Base-by-base conservation (phyloP, 2,329 filamentous ascomycete genomes). In the Cercospora sp. region DNA sequence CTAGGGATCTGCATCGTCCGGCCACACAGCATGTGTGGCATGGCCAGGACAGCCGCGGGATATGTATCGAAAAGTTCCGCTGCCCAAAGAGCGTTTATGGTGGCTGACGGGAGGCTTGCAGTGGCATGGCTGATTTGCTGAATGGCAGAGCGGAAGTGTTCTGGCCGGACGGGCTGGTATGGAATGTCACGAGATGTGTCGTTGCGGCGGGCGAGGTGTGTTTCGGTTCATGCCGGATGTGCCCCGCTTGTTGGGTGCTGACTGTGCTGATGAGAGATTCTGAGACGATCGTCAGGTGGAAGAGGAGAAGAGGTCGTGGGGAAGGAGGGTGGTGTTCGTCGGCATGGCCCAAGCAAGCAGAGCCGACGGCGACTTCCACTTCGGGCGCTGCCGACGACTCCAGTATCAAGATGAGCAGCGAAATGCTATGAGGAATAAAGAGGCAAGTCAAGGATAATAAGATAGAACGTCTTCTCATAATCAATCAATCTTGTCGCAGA, bases 191-290 rank as follows among this genome's bases (percentile, higher is more conserved):
- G 30, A 18, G n/a, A 16, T 30, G 53, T 31, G 23, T 26, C 48
- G 48, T 23, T 28, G 23, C 48, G 48, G 23, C 48, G 18, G 18
- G 23, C 48, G 48, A 20, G 10, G 23, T 53, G 18, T 53, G 48
- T 28, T 58, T 23, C 53, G 53, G 53, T 28, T 58, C 16, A 58
- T 58, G 53, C 53, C 53, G 53, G 53, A 31, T 58, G 30, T 30
- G 53, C 53, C 26, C 53, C 26, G 26, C 53, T 30, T 20, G 53
- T 31, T 58, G 53, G 30, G 20, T 58, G 45, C 45, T 51, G 45
- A 58, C 53, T 58, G 53, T 58, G 53, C 53, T 58, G 53, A 58
- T 31, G 53, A 58, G 45, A 51, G 20, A 51, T 51, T 40, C 45
- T 51, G 18, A 51, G 45, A 51, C 45, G 18, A 51, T 51, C 18